Conservation (phyloP, 2,329 filamentous ascomycete genomes). For the Diplocarpon rosae region DNA sequence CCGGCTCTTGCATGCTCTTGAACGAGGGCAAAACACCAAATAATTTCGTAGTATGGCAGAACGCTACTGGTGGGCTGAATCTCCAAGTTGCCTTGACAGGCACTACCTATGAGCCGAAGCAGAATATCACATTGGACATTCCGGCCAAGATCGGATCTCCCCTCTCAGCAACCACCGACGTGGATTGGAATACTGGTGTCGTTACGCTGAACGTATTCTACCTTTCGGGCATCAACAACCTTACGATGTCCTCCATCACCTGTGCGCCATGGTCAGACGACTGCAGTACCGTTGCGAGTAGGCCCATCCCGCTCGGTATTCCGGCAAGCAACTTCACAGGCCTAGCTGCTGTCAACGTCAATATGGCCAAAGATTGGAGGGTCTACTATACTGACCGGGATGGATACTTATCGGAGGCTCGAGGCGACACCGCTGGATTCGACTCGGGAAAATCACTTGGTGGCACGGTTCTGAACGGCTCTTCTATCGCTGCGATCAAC, state of each 20-base stretch:
- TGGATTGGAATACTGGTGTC: conserved; percentile 12
- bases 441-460: conserved; percentile 14
- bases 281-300: conserved; percentile 14
- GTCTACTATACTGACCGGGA: conserved; percentile 16
- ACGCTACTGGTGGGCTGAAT: conserved; percentile 11
- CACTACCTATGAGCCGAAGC: conserved; percentile 7
- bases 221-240: conserved; percentile 12
- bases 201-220: conserved; percentile 21
- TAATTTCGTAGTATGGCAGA: conserved; percentile 17
- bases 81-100: conserved; percentile 17
- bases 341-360: conserved; percentile 17
- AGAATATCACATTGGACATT: conserved; percentile 11
- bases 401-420: conserved; percentile 13
- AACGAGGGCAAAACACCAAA: conserved; percentile 17
- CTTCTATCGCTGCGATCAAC: conserved; percentile 16
- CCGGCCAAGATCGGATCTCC: conserved; percentile 15
- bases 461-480: conserved; percentile 12
- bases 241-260: conserved; percentile 16
- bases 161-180: conserved; percentile 15
- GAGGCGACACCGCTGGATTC: conserved; percentile 15
- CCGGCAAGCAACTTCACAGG: conserved; percentile 12
- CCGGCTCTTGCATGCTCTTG: conserved; percentile 16
- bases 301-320: conserved; percentile 8
- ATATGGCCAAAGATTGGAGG: conserved; percentile 17
- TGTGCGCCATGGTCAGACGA: conserved; percentile 11